A percentile compares a stretch with the other conserved stretches of the same genome.
Evolutionary conservation across 1,139 yeast genomes (phyloP).

Genomic region (Zhuliangozyma blackwelliae): DNA sequence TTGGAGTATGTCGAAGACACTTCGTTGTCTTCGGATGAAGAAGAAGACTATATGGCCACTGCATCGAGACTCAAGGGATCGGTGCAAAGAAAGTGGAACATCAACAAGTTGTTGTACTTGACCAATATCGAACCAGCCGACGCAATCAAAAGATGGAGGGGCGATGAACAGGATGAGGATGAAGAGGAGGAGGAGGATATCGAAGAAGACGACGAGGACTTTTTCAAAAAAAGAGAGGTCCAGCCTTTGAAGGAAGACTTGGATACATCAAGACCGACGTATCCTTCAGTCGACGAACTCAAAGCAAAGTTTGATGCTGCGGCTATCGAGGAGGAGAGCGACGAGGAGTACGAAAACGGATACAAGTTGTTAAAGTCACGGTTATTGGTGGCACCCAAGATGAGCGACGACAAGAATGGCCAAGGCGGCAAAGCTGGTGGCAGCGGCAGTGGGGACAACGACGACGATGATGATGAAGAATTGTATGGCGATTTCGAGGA

Average conservation of each 20-base stretch:
- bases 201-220: conserved; percentile 52
- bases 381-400: conserved; percentile 66
- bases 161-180: conserved; percentile 40
- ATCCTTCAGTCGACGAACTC: conserved; percentile 48
- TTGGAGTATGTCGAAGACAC: conserved; percentile 50
- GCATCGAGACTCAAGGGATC: conserved; percentile 46
- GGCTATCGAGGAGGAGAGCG: conserved; percentile 21
- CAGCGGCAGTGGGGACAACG: conserved; percentile 31
- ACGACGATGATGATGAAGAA: conserved; percentile 41
- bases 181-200: conserved; percentile 48
- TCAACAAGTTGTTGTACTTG: conserved; percentile 75
- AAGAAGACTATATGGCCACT: conserved; percentile 33
- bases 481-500: conserved; percentile 79
- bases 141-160: conserved; percentile 72
- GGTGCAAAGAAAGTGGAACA: conserved; percentile 59
- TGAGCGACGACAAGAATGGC: conserved; percentile 35
- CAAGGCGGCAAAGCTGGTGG: conserved; percentile 30
- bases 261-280: conserved; percentile 31
- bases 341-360: conserved; percentile 42
- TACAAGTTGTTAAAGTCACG: conserved; percentile 50
- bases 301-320: conserved; percentile 49
- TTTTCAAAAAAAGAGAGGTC: conserved; percentile 53
- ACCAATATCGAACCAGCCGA: conserved; percentile 72
- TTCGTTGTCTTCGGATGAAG: conserved; percentile 39
- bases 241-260: conserved; percentile 25